These are phyloP conservation scores for Fusarium transvaalense DNA, from an alignment of 2,329 filamentous ascomycete genomes.

Conservation along the genomic window DNA sequence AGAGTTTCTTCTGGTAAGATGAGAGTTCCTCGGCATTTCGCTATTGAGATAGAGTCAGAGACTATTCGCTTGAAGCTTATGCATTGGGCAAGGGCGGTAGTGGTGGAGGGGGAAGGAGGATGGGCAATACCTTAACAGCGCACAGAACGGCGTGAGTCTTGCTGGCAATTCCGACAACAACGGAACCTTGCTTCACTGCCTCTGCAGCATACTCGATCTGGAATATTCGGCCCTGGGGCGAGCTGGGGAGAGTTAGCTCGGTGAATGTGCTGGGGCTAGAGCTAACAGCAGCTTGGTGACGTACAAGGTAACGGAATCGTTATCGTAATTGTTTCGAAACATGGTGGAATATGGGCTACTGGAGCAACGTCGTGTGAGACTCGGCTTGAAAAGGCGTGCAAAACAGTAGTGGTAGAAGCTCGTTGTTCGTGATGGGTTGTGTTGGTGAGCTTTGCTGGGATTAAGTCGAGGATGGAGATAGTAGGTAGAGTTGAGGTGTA, in stretches of 20 bases:
- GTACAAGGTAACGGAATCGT: constrained; percentile 99
- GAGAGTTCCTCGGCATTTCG: constrained; percentile 99
- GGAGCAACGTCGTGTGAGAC: constrained; percentile 38
- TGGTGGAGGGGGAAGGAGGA: constrained; percentile 15
- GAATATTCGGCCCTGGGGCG: constrained; percentile 98
- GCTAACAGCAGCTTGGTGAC: constrained; percentile 53
- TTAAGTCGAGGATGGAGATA: constrained; percentile 33
- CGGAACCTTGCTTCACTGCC: constrained; percentile 98
- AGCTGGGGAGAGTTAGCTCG: constrained; percentile 64
- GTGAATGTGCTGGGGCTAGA: constrained; percentile 32
- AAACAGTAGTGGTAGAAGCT: neutral
- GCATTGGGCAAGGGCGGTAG: constrained; percentile 17
- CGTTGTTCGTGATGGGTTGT: constrained; percentile 27
- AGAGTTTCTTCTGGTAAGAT: constrained; percentile 99
- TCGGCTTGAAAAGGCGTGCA: constrained; percentile 13
- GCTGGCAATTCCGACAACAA: constrained; percentile 96
- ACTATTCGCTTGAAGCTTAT: constrained; percentile 4
- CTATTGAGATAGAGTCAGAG: constrained; percentile 60
- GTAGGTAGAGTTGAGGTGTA: constrained; percentile 39
- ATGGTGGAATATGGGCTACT: constrained; percentile 63
- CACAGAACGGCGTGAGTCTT: constrained; percentile 98
- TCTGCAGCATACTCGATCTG: constrained; percentile 99
- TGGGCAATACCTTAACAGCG: constrained; percentile 84
- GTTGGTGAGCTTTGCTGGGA: constrained; percentile 33
- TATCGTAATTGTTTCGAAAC: constrained; percentile 99